phyloP scores from a whole-genome alignment of 2,329 filamentous ascomycete genomes.

The Claviceps quebecensis region DNA sequence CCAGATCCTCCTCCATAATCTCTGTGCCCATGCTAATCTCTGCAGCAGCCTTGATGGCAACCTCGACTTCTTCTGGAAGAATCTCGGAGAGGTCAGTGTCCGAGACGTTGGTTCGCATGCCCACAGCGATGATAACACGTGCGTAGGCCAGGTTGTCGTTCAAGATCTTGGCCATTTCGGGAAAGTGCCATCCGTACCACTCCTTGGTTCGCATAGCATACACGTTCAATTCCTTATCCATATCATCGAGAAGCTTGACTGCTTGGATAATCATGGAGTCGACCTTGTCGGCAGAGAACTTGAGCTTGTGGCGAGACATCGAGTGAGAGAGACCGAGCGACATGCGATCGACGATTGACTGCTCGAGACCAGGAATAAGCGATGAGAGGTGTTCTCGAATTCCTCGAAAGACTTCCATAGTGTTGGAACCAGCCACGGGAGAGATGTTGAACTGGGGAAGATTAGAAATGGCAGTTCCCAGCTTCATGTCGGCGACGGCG shows the following conservation, averaged over 20 bases:
- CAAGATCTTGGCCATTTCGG: conserved; percentile 90
- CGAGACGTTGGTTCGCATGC: conserved; percentile 70
- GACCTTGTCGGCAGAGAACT: conserved; percentile 97
- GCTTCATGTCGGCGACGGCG: conserved; percentile 84
- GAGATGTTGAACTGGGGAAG: conserved; percentile 77
- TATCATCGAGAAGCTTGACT: conserved; percentile 81
- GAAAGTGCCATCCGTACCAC: conserved; percentile 99
- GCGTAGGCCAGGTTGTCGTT: conserved; percentile 95
- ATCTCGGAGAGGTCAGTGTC: conserved; percentile 74
- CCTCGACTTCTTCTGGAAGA: conserved; percentile 88
- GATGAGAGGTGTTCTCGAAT: conserved; percentile 85
- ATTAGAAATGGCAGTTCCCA: conserved; percentile 84
- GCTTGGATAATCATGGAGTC: conserved; percentile 99
- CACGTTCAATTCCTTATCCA: conserved; percentile 97
- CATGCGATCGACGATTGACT: conserved; percentile 85
- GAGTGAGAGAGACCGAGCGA: conserved; percentile 92
- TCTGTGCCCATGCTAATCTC: conserved; percentile 98
- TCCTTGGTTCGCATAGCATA: conserved; percentile 99
- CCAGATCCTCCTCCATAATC: conserved; percentile 81
- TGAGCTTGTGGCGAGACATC: conserved; percentile 91
- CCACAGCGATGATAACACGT: conserved; percentile 74
- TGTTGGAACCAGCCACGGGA: conserved; percentile 49
- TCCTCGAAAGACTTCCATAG: conserved; percentile 77
- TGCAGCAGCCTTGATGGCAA: conserved; percentile 79
- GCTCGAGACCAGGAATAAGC: conserved; percentile 75